Conservation (phyloP, 2,329 filamentous ascomycete genomes). For the Neonectria magnoliae region DNA sequence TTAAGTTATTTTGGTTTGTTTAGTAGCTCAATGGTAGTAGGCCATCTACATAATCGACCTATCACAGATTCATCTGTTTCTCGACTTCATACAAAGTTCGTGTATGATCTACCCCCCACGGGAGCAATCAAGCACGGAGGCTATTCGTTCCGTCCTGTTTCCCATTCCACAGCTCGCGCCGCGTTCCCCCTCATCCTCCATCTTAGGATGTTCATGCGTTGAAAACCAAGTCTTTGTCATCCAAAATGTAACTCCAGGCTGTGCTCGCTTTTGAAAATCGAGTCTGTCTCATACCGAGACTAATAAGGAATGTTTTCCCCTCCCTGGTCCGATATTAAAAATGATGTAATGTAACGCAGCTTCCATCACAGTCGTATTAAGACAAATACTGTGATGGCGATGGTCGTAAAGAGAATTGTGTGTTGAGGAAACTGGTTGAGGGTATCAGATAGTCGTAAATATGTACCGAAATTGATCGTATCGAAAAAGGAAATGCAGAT, state of each 20-base stretch:
- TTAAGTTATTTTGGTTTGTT: neutral
- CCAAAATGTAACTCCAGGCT: slow-evolving; percentile 37
- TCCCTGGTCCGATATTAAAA: slow-evolving; percentile 27
- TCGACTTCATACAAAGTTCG: neutral
- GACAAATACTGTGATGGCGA: neutral
- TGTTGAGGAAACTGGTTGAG: slow-evolving; percentile 21
- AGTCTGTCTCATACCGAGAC: slow-evolving; percentile 21
- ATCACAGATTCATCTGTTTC: neutral
- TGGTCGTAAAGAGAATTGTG: slow-evolving; percentile 7
- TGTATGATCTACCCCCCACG: neutral
- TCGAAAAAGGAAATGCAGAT: slow-evolving; percentile 28
- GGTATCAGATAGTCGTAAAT: slow-evolving; percentile 43
- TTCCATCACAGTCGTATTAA: slow-evolving; percentile 16
- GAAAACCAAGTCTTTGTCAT: slow-evolving; percentile 14
- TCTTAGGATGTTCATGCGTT: neutral
- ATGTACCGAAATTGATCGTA: slow-evolving; percentile 31
- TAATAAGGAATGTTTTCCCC: slow-evolving; percentile 5
- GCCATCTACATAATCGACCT: neutral
- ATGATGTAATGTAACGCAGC: slow-evolving; percentile 13
- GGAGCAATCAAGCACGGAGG: neutral
- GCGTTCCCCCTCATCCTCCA: slow-evolving; percentile 6
- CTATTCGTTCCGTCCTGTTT: neutral
- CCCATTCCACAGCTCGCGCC: slow-evolving; percentile 8
- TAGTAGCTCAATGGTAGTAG: neutral
- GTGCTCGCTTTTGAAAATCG: slow-evolving; percentile 34